These are phyloP conservation scores for Alternaria dauci DNA, from an alignment of 2,329 filamentous ascomycete species.

Conservation along the genomic window DNA sequence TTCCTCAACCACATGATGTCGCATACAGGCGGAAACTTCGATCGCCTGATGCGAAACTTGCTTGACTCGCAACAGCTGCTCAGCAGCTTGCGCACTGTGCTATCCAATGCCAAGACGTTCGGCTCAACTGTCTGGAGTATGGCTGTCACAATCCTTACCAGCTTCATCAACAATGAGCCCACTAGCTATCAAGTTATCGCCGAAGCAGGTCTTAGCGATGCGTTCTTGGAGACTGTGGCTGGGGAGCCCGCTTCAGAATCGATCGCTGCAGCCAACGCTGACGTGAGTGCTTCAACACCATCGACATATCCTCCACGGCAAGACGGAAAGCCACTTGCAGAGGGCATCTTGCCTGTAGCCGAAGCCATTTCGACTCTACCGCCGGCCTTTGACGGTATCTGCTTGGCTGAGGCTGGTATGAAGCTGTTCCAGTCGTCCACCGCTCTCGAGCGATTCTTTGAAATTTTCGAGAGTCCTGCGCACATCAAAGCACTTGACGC, in stretches of 20 bases:
- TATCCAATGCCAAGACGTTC: slow-evolving; percentile 79
- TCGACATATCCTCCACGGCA: slow-evolving; percentile 34
- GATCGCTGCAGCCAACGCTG: slow-evolving; percentile 27
- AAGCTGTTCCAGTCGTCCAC: slow-evolving; percentile 84
- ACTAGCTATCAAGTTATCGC: slow-evolving; percentile 96
- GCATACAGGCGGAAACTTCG: slow-evolving; percentile 81
- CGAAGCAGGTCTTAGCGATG: slow-evolving; percentile 89
- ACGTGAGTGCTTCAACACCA: slow-evolving; percentile 19
- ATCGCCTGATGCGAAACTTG: slow-evolving; percentile 87
- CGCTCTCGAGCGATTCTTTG: slow-evolving; percentile 86
- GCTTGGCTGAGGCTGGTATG: slow-evolving; percentile 86
- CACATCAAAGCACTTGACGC: slow-evolving; percentile 86
- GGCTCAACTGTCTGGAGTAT: slow-evolving; percentile 97
- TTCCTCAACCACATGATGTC: slow-evolving; percentile 96
- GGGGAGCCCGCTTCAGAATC: slow-evolving; percentile 42
- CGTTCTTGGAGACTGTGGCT: slow-evolving; percentile 83
- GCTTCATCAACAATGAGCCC: slow-evolving; percentile 98
- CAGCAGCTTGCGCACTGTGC: slow-evolving; percentile 78
- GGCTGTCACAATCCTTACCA: slow-evolving; percentile 87
- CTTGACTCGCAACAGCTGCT: slow-evolving; percentile 92
- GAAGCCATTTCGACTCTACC: slow-evolving; percentile 91
- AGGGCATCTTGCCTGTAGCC: slow-evolving; percentile 82
- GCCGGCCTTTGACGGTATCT: slow-evolving; percentile 90
- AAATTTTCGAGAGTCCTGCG: slow-evolving; percentile 92
- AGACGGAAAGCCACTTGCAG: slow-evolving; percentile 57